Conservation (phyloP, 106 monocot species). For the Dendrobium nobile region DNA sequence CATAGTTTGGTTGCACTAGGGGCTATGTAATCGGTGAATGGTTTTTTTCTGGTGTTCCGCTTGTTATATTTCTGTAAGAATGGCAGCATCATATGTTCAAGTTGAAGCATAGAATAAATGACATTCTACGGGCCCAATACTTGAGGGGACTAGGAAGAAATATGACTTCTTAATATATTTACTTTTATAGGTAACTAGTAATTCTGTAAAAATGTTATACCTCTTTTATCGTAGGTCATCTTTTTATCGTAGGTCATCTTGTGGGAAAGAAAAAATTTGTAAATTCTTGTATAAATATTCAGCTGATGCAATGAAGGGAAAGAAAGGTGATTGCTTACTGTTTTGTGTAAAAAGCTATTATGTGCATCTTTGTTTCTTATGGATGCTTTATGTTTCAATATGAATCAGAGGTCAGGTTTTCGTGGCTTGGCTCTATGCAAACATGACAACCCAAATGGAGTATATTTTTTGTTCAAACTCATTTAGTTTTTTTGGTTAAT, state of each 20-base stretch:
- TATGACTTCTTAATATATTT: not conserved
- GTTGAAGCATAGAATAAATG: not conserved
- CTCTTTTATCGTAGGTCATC: not conserved
- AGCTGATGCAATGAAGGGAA: not conserved
- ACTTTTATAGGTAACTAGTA: not conserved
- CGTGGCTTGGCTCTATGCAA: too few species aligned
- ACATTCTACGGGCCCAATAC: not conserved
- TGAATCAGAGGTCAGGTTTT: too few species aligned
- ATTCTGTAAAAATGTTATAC: not conserved
- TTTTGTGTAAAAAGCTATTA: too few species aligned
- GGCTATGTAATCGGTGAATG: not conserved
- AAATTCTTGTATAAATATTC: not conserved
- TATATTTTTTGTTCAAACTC: too few species aligned
- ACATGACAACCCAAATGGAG: too few species aligned
- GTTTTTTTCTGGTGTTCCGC: not conserved
- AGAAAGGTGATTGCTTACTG: not conserved
- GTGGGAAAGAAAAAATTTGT: not conserved
- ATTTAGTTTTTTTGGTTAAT: too few species aligned
- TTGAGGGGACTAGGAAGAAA: not conserved
- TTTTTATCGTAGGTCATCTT: not conserved
- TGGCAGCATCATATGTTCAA: not conserved
- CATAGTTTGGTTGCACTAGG: not conserved
- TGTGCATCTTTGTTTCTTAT: too few species aligned
- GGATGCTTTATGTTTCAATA: too few species aligned
- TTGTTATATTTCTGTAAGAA: not conserved